Evolutionary conservation across 148 eudicot genomes (phyloP).

Genomic region (Silene latifolia): DNA sequence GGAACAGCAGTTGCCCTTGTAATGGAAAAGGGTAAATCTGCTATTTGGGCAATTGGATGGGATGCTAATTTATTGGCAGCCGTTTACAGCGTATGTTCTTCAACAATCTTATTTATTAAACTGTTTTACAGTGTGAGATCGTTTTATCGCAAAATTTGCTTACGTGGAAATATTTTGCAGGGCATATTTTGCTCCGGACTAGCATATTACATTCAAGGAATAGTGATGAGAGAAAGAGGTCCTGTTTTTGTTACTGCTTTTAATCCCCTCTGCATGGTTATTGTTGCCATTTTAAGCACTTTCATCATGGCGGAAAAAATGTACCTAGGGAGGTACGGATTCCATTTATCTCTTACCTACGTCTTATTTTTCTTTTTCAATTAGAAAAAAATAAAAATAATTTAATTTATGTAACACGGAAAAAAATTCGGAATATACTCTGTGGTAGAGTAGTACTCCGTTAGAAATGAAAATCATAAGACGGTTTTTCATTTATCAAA

Average conservation of each 20-base stretch:
- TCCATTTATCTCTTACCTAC: neutral
- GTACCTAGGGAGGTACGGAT: slow-evolving; percentile 72
- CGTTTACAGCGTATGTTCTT: slow-evolving; percentile 61
- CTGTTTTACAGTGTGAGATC: no score
- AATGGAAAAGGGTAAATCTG: slow-evolving; percentile 66
- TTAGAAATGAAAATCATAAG: no score
- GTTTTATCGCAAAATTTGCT: no score
- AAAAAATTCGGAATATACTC: no score
- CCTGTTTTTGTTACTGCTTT: slow-evolving; percentile 95
- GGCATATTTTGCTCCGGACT: slow-evolving; percentile 83
- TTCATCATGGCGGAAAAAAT: slow-evolving; percentile 68
- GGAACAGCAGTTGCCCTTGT: slow-evolving; percentile 67
- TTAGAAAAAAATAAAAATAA: no score
- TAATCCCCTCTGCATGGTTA: slow-evolving; percentile 82
- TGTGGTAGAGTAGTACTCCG: no score
- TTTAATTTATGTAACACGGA: no score
- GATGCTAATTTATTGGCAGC: slow-evolving; percentile 73
- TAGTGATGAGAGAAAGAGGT: slow-evolving; percentile 80
- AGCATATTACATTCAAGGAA: slow-evolving; percentile 81
- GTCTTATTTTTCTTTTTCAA: neutral
- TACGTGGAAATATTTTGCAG: slow-evolving; percentile 28
- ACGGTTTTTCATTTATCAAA: no score
- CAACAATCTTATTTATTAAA: no score
- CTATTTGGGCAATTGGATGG: slow-evolving; percentile 72
- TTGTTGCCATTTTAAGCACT: slow-evolving; percentile 70